Evolutionary conservation across 2,329 filamentous ascomycete genomes (phyloP).

Genomic region (Coniochaeta prunicola): DNA sequence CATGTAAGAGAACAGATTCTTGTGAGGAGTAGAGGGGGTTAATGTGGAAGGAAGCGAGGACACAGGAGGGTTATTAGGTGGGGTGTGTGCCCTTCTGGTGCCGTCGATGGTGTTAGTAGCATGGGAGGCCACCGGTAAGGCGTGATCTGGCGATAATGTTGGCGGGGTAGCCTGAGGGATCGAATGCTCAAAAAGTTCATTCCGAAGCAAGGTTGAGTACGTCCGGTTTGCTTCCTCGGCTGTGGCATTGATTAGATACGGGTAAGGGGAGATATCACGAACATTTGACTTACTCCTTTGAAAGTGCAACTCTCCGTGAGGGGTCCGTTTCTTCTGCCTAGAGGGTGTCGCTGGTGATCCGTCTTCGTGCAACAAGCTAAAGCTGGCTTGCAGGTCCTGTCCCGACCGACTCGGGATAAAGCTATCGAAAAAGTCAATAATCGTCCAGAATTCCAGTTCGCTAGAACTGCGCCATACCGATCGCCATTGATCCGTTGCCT

Average conservation of each 20-base stretch:
- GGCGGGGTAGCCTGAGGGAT: slow-evolving; percentile 73
- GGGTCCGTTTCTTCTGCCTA: slow-evolving; percentile 73
- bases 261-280: background rate
- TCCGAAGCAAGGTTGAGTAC: slow-evolving; percentile 79
- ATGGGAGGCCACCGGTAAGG: slow-evolving; percentile 40
- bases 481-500: slow-evolving; percentile 54
- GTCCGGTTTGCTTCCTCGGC: slow-evolving; percentile 93
- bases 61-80: slow-evolving; percentile 58
- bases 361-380: slow-evolving; percentile 85
- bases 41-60: slow-evolving; percentile 63
- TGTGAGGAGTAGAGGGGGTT: slow-evolving; percentile 92
- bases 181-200: slow-evolving; percentile 86
- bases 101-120: slow-evolving; percentile 53
- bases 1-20: slow-evolving; percentile 92
- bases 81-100: slow-evolving; percentile 71
- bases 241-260: slow-evolving; percentile 22
- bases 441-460: slow-evolving; percentile 6
- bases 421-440: slow-evolving; percentile 39
- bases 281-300: slow-evolving; percentile 65
- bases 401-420: slow-evolving; percentile 94
- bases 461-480: slow-evolving; percentile 36
- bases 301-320: slow-evolving; percentile 86
- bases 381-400: slow-evolving; percentile 88
- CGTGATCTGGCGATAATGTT: slow-evolving; percentile 52
- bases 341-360: slow-evolving; percentile 89